Conservation (phyloP, 2,329 filamentous ascomycete species). For the Trichoderma sp. region DNA sequence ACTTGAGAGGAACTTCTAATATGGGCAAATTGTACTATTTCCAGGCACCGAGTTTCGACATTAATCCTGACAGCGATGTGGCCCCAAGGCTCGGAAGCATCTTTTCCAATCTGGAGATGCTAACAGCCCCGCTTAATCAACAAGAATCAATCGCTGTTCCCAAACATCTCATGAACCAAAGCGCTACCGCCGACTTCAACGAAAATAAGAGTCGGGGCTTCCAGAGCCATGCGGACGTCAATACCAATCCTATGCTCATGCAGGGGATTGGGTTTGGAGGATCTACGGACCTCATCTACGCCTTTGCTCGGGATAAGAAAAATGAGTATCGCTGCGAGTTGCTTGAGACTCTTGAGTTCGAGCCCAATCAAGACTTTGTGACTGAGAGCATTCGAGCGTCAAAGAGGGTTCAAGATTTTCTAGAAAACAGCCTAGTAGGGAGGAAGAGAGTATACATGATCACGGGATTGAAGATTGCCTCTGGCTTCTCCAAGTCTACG, state of each 20-base stretch:
- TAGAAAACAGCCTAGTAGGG: neutral
- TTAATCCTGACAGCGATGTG: neutral
- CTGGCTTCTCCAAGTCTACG: neutral
- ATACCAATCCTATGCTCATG: neutral
- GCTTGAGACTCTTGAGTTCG: constrained; percentile 5
- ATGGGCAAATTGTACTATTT: neutral
- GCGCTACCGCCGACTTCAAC: neutral
- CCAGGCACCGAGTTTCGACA: neutral
- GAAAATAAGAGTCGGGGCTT: neutral
- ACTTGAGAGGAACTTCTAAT: neutral
- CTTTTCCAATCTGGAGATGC: neutral
- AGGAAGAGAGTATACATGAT: neutral
- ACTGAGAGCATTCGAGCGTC: neutral
- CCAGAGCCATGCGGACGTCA: neutral
- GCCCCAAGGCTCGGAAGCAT: neutral
- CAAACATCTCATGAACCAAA: neutral
- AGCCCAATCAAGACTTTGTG: neutral
- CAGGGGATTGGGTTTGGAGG: neutral
- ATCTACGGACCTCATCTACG: neutral
- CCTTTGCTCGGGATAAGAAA: neutral
- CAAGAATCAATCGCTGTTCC: neutral
- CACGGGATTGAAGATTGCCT: neutral
- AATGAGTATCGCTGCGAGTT: neutral
- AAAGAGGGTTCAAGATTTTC: neutral
- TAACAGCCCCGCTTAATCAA: neutral